Base-by-base conservation (phyloP, 1,139 yeast genomes). In the Diutina scorzettiae region DNA sequence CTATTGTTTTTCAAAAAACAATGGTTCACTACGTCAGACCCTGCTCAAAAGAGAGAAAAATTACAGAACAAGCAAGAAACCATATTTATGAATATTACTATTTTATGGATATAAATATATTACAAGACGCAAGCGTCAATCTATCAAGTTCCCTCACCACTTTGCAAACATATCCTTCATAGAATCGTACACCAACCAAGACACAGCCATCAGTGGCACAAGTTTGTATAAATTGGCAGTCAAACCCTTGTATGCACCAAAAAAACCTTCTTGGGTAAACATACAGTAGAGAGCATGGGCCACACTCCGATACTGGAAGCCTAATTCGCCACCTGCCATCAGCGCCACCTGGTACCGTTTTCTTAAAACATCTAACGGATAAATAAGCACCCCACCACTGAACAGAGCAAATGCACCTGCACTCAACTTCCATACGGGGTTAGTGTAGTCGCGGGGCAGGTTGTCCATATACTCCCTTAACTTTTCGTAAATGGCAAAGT, bases 171-270 rank as follows among this genome's bases (percentile, higher is more conserved):
- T 47, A 14, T 59, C 79, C 53, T 71, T 72, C 20, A 82, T 66
- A 34, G 76, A 59, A 56, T 89, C 97, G 59, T 83, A 89, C 47
- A 84, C 77, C 46, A 84, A 66, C 96, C 96, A 91, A 47, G 89
- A 83, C 18, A 89, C 87, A 2, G 97, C 97, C 91, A 89, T 89
- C 7, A 93, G 80, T 0, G 96, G 96, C 32, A 86, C 84, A 3
- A 89, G 93, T 58, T 89, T 89, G 63, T 86, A 80, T 56, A 89
- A 67, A 55, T 89, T 89, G 2, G 96, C 95, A 2, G 82, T 73
- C 54, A 89, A 70, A 0, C 97, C 97, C 56, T 81, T 84, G 64
- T 86, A 89, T 33, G 91, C 76, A 2, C 97, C 98, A 41, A 59
- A 62, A 45, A 76, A 59, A 0, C 97, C 97, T 59, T 89, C 97